Base-by-base conservation (phyloP, 2,329 filamentous ascomycete species). In the Sclerotiophoma versabilis region DNA sequence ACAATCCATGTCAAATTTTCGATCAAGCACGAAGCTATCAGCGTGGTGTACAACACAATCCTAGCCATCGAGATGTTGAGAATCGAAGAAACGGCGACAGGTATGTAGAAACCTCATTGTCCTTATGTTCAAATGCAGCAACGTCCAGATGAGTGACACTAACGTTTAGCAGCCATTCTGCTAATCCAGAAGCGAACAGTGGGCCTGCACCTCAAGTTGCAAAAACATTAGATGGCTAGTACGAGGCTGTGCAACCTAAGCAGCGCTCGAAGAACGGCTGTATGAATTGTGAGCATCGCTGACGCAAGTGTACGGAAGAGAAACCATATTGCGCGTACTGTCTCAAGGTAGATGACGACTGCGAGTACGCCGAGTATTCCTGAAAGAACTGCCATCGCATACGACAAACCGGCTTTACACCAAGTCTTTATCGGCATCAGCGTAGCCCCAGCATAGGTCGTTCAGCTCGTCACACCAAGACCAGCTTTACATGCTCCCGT, bases 1-100 rank as follows among this genome's bases (percentile, higher is more conserved):
- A 69, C 71, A 6, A 64, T 75, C 17, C 62, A 69, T 25, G 56
- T 75, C 45, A 74, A 69, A 27, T 75, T 74, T 43, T 75, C 71
- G 2, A 68, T 62, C 29, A 70, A 72, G 50, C 59, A 70, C 38
- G 64, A 71, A 25, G 69, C 69, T 5, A 60, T 75, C 26, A 69
- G 74, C 38, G 67, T 74, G 1, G 64, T 75, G 19, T 75, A 75
- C 45, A 71, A 69, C 72, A 75, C 45, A 73, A 72, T 30, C 70
- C 68, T 4, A 69, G 74, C 22, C 72, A 75, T 49, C 43, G 64
- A 54, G 62, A 65, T 39, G 49, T 58, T 7, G 52, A 59, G n/a
- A 61, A 51, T n/a, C 60, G 59, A 22, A 55, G 42, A 32, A 53
- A 48, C 20, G 44, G 34, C 15, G 44, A 67, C n/a, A 60, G 57